Conservation (phyloP, 345 rosid genomes). For the Cardamine chenopodiifolia region DNA sequence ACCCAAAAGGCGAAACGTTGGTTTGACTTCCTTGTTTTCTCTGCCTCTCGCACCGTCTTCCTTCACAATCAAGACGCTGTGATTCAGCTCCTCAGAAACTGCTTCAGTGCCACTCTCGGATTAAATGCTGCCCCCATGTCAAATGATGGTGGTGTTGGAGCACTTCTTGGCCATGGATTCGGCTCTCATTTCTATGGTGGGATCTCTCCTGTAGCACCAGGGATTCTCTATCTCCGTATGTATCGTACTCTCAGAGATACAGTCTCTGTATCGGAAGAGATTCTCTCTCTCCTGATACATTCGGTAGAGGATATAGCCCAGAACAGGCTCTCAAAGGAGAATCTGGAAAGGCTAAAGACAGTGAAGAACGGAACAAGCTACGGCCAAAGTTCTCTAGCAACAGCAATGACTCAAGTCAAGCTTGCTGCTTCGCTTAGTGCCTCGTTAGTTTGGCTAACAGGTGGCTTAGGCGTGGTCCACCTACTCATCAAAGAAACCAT, state of each 20-base stretch:
- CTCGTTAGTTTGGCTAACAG: constrained; percentile 84
- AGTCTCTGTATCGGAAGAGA: constrained; percentile 70
- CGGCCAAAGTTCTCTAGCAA: constrained; percentile 71
- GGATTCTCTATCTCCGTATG: constrained; percentile 79
- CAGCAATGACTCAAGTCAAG: constrained; percentile 77
- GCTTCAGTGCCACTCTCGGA: constrained; percentile 86
- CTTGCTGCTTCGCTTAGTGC: constrained; percentile 93
- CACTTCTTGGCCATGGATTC: constrained; percentile 95
- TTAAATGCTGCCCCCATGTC: constrained; percentile 56
- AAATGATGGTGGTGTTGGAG: constrained; percentile 81
- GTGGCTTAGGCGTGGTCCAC: constrained; percentile 75
- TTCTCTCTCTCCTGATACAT: constrained; percentile 76
- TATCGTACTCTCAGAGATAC: constrained; percentile 77
- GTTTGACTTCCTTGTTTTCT: constrained; percentile 90
- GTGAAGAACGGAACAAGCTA: constrained; percentile 65
- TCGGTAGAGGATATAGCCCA: constrained; percentile 75
- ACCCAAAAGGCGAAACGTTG: constrained; percentile 97
- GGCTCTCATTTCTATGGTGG: constrained; percentile 90
- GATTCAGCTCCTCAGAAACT: constrained; percentile 87
- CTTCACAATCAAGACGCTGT: constrained; percentile 83
- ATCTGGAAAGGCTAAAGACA: constrained; percentile 58
- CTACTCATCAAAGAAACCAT: constrained; percentile 76
- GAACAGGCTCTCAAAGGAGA: constrained; percentile 56
- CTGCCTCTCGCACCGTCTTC: constrained; percentile 96
- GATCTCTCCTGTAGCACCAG: constrained; percentile 91